Conservation (phyloP, 2,329 filamentous ascomycete species). For the Aspergillus bombycis region DNA sequence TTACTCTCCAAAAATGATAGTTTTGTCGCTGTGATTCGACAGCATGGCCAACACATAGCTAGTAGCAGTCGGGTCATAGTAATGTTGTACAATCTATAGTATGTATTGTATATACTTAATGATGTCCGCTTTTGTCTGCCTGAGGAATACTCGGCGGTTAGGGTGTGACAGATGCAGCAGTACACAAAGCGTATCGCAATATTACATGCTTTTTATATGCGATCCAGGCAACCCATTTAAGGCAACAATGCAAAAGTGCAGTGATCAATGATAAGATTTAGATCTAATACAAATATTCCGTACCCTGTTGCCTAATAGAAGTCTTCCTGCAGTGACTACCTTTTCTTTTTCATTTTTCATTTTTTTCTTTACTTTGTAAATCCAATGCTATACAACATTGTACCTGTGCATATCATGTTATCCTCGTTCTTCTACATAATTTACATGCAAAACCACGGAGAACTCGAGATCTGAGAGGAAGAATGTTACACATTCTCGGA, state of each 20-base stretch:
- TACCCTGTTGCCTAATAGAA: background rate
- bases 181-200: background rate
- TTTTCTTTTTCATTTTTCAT: background rate
- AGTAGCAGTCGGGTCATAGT: background rate
- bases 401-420: background rate
- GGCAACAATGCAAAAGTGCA: background rate
- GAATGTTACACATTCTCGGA: background rate
- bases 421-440: background rate
- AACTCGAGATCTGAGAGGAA: background rate
- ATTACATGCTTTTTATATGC: background rate
- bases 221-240: background rate
- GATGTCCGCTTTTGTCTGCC: background rate
- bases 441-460: background rate
- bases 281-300: background rate
- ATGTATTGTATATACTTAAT: background rate
- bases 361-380: background rate
- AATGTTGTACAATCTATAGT: background rate
- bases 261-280: slow-evolving; percentile 5
- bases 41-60: background rate
- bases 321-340: background rate
- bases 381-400: background rate
- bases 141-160: background rate
- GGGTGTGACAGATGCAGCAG: background rate
- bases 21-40: background rate
- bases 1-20: background rate